Percentiles rank a stretch among this genome's conserved stretches.
Conservation (phyloP, 2,329 filamentous ascomycete species). For the Apiospora arundinis region DNA sequence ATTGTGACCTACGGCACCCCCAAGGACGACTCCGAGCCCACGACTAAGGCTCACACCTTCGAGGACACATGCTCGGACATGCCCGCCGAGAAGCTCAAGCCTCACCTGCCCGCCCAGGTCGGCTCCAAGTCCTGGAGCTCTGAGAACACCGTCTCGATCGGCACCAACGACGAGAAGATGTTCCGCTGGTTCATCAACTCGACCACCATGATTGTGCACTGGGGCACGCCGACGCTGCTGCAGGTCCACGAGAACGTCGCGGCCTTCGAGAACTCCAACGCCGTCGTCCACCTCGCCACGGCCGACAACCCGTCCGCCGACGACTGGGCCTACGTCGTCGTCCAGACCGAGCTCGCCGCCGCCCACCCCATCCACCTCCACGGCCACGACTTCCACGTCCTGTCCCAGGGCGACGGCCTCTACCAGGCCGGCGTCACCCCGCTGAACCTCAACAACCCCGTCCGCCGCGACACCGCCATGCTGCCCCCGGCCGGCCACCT, state of each 20-base stretch:
- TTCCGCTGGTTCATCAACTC: slow-evolving; percentile 58
- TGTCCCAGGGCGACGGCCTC: slow-evolving; percentile 39
- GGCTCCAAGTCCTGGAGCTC: slow-evolving; percentile 31
- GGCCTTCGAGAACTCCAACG: slow-evolving; percentile 34
- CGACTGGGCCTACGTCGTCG: slow-evolving; percentile 45
- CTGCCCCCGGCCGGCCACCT: slow-evolving; percentile 54
- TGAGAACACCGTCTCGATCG: slow-evolving; percentile 31
- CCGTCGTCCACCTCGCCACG: slow-evolving; percentile 39
- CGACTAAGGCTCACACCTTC: slow-evolving; percentile 24
- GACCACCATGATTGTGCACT: slow-evolving; percentile 55
- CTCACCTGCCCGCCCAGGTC: slow-evolving; percentile 43
- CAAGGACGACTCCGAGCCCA: slow-evolving; percentile 28
- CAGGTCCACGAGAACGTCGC: slow-evolving; percentile 36
- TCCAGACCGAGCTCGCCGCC: slow-evolving; percentile 35
- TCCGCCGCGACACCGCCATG: slow-evolving; percentile 56
- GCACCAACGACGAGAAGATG: slow-evolving; percentile 33
- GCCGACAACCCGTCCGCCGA: slow-evolving; percentile 42
- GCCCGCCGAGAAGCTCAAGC: slow-evolving; percentile 41
- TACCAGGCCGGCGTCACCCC: slow-evolving; percentile 38
- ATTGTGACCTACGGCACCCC: slow-evolving; percentile 47
- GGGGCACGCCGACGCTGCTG: slow-evolving; percentile 52
- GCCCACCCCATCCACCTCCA: slow-evolving; percentile 34
- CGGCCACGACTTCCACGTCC: slow-evolving; percentile 51
- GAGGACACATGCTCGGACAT: slow-evolving; percentile 45
- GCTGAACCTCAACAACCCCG: slow-evolving; percentile 50